Base-by-base conservation (phyloP, 208 protist genomes). In the Acanthamoeba lugdunensis region DNA sequence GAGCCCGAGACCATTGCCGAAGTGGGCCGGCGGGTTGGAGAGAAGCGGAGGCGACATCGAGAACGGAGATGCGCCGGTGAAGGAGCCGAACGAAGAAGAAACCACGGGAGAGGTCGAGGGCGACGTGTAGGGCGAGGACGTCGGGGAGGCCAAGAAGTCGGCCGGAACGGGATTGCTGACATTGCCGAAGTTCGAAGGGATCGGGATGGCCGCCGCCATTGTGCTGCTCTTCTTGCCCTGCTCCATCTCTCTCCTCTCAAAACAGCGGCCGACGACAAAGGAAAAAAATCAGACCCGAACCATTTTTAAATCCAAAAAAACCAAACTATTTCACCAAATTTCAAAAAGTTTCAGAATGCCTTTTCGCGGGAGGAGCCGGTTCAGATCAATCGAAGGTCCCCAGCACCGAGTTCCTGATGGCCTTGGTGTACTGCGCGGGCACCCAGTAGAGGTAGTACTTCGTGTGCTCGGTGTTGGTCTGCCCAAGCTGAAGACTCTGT, bases 371-470 rank as follows among this genome's bases (percentile, higher is more conserved):
- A n/a, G n/a, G n/a, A n/a, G n/a, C n/a, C n/a, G n/a, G n/a, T n/a
- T n/a, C n/a, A n/a, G n/a, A 41, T 88, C 23, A 90, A 30, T 71
- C 58, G 37, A 90, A 94, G n/a, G 75, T 61, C 7, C 91, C 91
- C 4, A 94, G 37, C 18, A 94, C 30, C 28, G 61, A 45, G 37
- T 94, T 73, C 45, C 50, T 54, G 91, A 94, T 94, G 91, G 91
- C 56, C 23, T 94, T 71, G 21, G 50, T 48, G 91, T 94, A 94
- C 30, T 94, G 91, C 7, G 69, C 79, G 18, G 91, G 91, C 9
- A 94, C 91, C 75, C 79, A 94, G 52, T 94, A 94, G 18, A 94
- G 48, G 58, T 73, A 94, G 91, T 90, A 94, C 52, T 94, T 82
- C n/a, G 75, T 94, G 48, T 82, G 69, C 45, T 82, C 58, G 13